Conservation (phyloP, 1,284 basidiomycete species). For the Coriolopsis trogii region DNA sequence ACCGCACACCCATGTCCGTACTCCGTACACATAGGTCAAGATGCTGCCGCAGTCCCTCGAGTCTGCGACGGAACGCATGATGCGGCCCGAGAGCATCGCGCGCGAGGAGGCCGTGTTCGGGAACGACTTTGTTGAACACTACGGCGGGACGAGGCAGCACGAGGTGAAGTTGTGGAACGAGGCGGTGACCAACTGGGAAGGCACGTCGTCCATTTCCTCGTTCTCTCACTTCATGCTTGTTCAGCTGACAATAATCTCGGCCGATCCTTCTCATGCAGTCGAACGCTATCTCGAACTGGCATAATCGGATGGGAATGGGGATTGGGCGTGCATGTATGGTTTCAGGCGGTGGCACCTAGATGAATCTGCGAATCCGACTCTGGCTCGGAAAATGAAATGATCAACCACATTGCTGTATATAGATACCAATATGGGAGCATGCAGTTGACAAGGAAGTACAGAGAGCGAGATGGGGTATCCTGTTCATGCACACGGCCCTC, state of each 20-base stretch:
- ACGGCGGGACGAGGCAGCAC: slow-evolving; percentile 88
- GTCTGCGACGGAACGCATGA: slow-evolving; percentile 80
- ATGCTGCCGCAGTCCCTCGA: slow-evolving; percentile 82
- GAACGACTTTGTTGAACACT: slow-evolving; percentile 91
- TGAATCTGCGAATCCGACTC: too few species aligned
- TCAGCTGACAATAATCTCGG: too few species aligned
- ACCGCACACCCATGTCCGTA: neutral
- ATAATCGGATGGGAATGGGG: slow-evolving; percentile 34
- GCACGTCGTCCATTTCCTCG: slow-evolving; percentile 41
- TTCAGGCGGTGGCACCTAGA: too few species aligned
- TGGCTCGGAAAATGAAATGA: too few species aligned
- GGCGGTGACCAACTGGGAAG: slow-evolving; percentile 94
- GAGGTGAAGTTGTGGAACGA: slow-evolving; percentile 87
- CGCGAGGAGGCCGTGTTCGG: slow-evolving; percentile 78
- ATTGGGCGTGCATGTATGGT: slow-evolving; percentile 5
- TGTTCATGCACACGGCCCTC: neutral
- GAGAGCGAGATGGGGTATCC: neutral
- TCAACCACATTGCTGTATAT: too few species aligned
- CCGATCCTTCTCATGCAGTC: slow-evolving; percentile 46
- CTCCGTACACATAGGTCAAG: slow-evolving; percentile 47
- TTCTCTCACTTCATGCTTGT: neutral
- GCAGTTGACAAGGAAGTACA: too few species aligned
- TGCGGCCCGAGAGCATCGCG: slow-evolving; percentile 77
- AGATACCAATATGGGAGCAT: too few species aligned
- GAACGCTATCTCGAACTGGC: slow-evolving; percentile 85